These are phyloP conservation scores for Houttuynia cordata DNA, from an alignment of 164 flowering plant genomes.

Conservation along the genomic window DNA sequence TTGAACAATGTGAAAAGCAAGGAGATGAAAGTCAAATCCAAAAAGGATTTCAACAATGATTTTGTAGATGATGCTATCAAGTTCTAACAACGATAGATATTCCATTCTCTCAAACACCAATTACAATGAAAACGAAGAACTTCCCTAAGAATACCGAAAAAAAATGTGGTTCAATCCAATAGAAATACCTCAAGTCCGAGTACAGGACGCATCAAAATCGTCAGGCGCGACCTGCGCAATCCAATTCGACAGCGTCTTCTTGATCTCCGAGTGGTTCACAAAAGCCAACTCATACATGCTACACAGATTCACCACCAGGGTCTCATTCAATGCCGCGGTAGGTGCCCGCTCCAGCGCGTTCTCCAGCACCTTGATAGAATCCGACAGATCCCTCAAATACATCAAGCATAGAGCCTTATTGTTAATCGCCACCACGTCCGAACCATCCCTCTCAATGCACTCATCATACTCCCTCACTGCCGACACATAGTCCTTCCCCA, in stretches of 20 bases:
- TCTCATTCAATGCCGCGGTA: constrained; percentile 71
- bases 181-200: constrained; percentile 69
- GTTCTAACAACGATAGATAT: no score
- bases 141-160: no score
- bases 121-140: no score
- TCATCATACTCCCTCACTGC: constrained; percentile 94
- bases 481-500: constrained; percentile 84
- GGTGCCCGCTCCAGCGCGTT: constrained; percentile 76
- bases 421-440: constrained; percentile 72
- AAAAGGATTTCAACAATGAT: no score
- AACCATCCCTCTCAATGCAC: constrained; percentile 70
- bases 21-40: no score
- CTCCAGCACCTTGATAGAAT: constrained; percentile 90
- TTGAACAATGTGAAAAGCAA: no score
- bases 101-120: no score
- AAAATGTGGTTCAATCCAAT: no score
- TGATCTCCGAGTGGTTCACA: constrained; percentile 77
- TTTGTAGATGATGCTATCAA: no score
- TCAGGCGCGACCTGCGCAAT: constrained; percentile 95
- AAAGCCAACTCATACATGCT: constrained; percentile 98
- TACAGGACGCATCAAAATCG: constrained; percentile 90
- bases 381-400: constrained; percentile 92
- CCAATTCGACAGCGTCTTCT: constrained; percentile 86
- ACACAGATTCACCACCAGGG: constrained; percentile 81
- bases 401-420: constrained; percentile 92